Conservation (phyloP, 495 filamentous ascomycete genomes). For the Opeltia flavorubescens region DNA sequence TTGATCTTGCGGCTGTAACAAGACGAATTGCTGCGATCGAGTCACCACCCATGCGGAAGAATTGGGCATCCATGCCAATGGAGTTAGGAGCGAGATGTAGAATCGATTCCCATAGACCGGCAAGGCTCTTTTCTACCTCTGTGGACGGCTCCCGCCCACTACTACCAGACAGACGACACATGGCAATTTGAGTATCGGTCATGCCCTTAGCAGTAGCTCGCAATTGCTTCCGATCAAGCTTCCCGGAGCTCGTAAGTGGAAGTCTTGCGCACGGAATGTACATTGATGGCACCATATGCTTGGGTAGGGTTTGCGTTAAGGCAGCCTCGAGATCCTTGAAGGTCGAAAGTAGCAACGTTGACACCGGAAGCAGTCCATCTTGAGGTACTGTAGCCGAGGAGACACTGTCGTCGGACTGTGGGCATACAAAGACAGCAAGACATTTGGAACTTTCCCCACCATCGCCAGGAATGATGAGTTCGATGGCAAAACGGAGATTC, state of each 20-base stretch:
- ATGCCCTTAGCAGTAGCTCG: slow-evolving; percentile 25
- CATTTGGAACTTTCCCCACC: slow-evolving; percentile 20
- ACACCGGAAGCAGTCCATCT: slow-evolving; percentile 23
- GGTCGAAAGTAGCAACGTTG: slow-evolving; percentile 17
- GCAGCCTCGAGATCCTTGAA: slow-evolving; percentile 24
- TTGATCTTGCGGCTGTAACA: slow-evolving; percentile 30
- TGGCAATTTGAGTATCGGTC: slow-evolving; percentile 25
- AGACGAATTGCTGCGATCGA: slow-evolving; percentile 43
- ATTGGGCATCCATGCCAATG: slow-evolving; percentile 31
- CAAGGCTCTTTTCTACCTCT: slow-evolving; percentile 22
- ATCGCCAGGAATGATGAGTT: slow-evolving; percentile 26
- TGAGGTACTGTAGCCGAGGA: slow-evolving; percentile 7
- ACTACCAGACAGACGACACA: slow-evolving; percentile 25
- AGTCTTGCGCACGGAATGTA: slow-evolving; percentile 44
- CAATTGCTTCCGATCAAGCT: slow-evolving; percentile 48
- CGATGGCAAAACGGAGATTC: slow-evolving; percentile 27
- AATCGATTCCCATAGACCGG: slow-evolving; percentile 24
- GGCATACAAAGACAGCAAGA: slow-evolving; percentile 27
- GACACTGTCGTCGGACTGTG: slow-evolving; percentile 13
- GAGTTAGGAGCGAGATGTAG: slow-evolving; percentile 25
- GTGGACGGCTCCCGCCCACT: slow-evolving; percentile 17
- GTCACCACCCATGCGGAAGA: slow-evolving; percentile 41
- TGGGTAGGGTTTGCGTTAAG: slow-evolving; percentile 25
- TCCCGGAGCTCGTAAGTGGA: slow-evolving; percentile 42
- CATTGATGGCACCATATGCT: slow-evolving; percentile 48